Conservation (phyloP, 108 stramenopile genomes). For the Licmophora abbreviata region DNA sequence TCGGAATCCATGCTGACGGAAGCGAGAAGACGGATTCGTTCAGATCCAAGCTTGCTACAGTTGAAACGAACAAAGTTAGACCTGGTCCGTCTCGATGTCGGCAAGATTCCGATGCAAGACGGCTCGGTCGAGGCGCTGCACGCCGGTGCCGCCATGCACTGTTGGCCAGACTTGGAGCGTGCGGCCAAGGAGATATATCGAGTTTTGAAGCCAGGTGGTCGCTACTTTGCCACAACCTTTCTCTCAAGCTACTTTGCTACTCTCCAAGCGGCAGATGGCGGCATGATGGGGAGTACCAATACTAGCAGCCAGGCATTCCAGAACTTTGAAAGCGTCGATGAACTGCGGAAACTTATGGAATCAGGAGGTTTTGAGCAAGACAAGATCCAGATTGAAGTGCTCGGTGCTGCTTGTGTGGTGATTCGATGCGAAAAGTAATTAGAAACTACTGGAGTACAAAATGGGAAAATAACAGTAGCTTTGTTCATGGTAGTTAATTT, state of each 20-base stretch:
- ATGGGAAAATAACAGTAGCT: background rate
- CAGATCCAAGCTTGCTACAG: conserved; percentile 28
- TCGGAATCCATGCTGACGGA: conserved; percentile 86
- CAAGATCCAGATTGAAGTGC: conserved; percentile 61
- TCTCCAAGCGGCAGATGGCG: conserved; percentile 24
- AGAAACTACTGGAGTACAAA: background rate
- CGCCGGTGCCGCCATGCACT: conserved; percentile 97
- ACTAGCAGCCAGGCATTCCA: conserved; percentile 70
- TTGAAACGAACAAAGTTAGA: conserved; percentile 45
- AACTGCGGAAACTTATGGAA: conserved; percentile 41
- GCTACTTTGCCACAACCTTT: conserved; percentile 93
- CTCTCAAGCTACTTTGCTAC: conserved; percentile 54
- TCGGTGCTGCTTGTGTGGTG: conserved; percentile 64
- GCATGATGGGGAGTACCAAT: conserved; percentile 17
- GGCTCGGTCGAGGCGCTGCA: conserved; percentile 74
- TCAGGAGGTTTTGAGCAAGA: conserved; percentile 66
- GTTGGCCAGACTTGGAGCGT: conserved; percentile 86
- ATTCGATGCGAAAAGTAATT: conserved; percentile 80
- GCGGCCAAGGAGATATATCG: conserved; percentile 81
- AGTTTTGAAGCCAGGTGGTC: conserved; percentile 86
- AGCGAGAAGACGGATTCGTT: conserved; percentile 65
- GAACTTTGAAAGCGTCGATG: conserved; percentile 63
- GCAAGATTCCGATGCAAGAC: conserved; percentile 72
- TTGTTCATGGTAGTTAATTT: background rate
- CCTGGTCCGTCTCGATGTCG: conserved; percentile 85